Conservation (phyloP, 352 stramenopile genomes). For the Globisporangium cystogenes region DNA sequence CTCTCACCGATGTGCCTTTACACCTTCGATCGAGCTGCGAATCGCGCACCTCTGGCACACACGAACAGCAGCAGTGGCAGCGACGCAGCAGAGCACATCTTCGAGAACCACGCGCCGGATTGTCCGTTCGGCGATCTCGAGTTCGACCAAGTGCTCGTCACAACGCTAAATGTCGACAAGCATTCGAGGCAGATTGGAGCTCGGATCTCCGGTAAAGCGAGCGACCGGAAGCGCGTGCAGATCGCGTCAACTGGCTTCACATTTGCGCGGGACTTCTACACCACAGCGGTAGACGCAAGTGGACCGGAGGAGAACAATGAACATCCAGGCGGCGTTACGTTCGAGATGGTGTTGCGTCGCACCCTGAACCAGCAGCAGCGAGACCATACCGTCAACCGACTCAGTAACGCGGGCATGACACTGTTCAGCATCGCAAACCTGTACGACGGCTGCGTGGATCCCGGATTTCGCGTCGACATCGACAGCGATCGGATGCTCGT, state of each 20-base stretch:
- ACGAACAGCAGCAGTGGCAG: too few relatives aligned
- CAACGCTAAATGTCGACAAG: constrained; percentile 22
- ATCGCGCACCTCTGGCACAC: neutral
- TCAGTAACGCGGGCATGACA: constrained; percentile 47
- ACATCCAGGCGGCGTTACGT: constrained; percentile 34
- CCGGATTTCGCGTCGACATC: constrained; percentile 66
- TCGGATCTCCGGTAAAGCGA: constrained; percentile 20
- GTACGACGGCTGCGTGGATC: constrained; percentile 52
- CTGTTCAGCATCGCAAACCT: constrained; percentile 66
- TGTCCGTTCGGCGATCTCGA: constrained; percentile 69
- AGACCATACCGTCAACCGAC: neutral
- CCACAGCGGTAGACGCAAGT: constrained; percentile 14
- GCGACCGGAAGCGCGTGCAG: constrained; percentile 33
- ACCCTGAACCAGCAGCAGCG: neutral
- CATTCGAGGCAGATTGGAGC: constrained; percentile 38
- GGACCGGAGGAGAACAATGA: neutral
- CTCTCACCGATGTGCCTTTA: constrained; percentile 30
- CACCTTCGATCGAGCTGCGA: constrained; percentile 25
- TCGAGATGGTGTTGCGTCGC: constrained; percentile 60
- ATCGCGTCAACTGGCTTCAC: constrained; percentile 46
- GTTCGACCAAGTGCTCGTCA: constrained; percentile 40
- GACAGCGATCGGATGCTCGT: constrained; percentile 43
- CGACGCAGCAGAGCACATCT: neutral
- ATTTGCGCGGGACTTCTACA: constrained; percentile 48
- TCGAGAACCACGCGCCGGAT: constrained; percentile 17